Percentiles rank a stretch among this genome's conserved stretches.
These are phyloP conservation scores for Pigoraptor vietnamica DNA, from an alignment of 78 protist species.

Conservation along the genomic window DNA sequence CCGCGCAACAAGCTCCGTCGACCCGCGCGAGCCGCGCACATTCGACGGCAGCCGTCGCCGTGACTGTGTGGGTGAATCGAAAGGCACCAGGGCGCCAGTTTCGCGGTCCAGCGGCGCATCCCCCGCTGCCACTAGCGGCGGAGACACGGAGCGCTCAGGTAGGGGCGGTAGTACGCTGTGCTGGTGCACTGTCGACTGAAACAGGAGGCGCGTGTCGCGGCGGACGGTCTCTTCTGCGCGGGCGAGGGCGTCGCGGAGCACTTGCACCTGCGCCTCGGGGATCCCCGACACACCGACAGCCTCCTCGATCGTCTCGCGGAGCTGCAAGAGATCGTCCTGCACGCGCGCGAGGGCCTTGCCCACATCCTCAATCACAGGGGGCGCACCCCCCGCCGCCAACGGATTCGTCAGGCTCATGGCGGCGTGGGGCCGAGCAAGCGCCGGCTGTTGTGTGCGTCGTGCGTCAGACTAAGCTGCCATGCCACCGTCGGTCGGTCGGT, in stretches of 20 bases:
- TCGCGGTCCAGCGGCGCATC: background rate
- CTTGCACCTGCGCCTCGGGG: background rate
- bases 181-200: background rate
- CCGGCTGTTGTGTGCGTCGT: no score
- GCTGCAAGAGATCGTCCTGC: background rate
- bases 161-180: background rate
- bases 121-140: background rate
- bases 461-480: no score
- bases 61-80: background rate
- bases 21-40: no score
- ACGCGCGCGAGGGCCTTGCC: background rate
- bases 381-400: background rate
- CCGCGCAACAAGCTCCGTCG: no score
- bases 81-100: background rate
- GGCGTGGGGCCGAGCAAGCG: no score
- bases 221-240: background rate
- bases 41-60: no score
- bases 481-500: no score
- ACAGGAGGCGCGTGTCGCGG: background rate
- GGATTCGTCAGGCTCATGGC: no score
- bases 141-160: background rate
- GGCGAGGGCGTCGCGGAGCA: background rate
- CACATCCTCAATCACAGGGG: background rate
- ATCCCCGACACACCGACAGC: background rate
- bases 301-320: background rate